phyloP scores from a whole-genome alignment of 2,329 filamentous ascomycete genomes.

The Botrytis hyacinthi region DNA sequence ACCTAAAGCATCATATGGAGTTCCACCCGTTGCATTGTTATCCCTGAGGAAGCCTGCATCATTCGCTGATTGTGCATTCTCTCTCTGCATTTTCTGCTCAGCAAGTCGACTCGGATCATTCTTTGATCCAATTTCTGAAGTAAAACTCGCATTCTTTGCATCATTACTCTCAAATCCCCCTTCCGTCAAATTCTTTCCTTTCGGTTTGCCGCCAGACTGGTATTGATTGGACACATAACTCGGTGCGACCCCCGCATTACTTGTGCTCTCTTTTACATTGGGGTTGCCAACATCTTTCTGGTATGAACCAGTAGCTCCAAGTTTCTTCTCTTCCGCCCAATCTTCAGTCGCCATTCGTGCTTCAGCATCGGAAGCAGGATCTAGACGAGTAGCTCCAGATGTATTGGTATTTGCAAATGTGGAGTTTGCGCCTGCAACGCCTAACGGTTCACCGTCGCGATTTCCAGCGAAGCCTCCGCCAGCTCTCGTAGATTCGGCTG shows the following conservation, averaged over 20 bases:
- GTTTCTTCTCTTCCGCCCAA: slow-evolving; percentile 31
- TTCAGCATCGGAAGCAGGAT: slow-evolving; percentile 40
- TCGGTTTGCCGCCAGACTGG: slow-evolving; percentile 27
- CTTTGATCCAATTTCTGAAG: slow-evolving; percentile 46
- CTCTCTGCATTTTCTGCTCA: slow-evolving; percentile 43
- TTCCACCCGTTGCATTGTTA: slow-evolving; percentile 20
- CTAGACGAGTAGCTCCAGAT: slow-evolving; percentile 50
- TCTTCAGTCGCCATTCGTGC: slow-evolving; percentile 29
- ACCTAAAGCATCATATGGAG: slow-evolving; percentile 12
- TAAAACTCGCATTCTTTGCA: slow-evolving; percentile 37
- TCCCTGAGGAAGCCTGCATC: slow-evolving; percentile 30
- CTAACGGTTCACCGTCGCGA: slow-evolving; percentile 49
- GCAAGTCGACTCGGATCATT: slow-evolving; percentile 49
- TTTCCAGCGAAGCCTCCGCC: slow-evolving; percentile 63
- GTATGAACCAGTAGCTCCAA: slow-evolving; percentile 24
- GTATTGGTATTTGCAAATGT: slow-evolving; percentile 57
- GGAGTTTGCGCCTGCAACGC: slow-evolving; percentile 51
- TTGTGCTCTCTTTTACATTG: slow-evolving; percentile 9
- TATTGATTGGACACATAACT: slow-evolving; percentile 34
- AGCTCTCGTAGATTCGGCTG: slow-evolving; percentile 64
- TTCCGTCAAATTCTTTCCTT: slow-evolving; percentile 37
- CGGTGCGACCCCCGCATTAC: slow-evolving; percentile 30
- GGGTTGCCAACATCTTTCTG: slow-evolving; percentile 22
- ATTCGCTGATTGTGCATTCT: slow-evolving; percentile 30
- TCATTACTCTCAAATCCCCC: slow-evolving; percentile 33